Evolutionary conservation across 768 basidiomycete genomes (phyloP).

Genomic region (Trametes cubensis): DNA sequence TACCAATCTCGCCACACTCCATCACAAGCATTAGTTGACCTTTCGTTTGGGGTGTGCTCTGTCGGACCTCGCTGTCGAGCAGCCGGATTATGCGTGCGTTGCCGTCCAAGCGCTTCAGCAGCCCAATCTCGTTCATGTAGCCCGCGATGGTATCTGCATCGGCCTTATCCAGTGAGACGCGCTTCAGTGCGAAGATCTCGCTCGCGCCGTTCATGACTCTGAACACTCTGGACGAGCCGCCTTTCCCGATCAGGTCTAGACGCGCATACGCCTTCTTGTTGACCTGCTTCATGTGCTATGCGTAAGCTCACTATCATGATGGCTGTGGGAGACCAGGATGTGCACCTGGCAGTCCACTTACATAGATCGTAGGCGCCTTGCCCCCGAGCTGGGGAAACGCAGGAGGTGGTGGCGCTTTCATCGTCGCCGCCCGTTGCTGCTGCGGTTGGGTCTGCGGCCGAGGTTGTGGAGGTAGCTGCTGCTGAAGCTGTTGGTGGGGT

Average conservation of each 20-base stretch:
- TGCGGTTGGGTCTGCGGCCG: conserved; percentile 1
- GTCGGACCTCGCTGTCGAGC: conserved; percentile 87
- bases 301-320: background rate
- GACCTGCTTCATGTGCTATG: conserved; percentile 44
- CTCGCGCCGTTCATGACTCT: conserved; percentile 79
- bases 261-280: conserved; percentile 85
- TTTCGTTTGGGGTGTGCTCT: conserved; percentile 68
- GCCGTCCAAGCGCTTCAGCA: conserved; percentile 92
- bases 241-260: conserved; percentile 88
- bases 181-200: conserved; percentile 89
- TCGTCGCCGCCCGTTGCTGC: background rate
- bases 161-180: conserved; percentile 85
- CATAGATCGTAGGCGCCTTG: conserved; percentile 12
- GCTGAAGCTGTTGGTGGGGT: conserved; percentile 12
- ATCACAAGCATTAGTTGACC: conserved; percentile 85
- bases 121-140: conserved; percentile 95
- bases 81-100: conserved; percentile 91
- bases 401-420: conserved; percentile 18
- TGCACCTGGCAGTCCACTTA: conserved; percentile 5
- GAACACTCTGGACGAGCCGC: conserved; percentile 95
- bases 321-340: background rate
- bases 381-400: background rate
- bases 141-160: conserved; percentile 88
- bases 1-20: conserved; percentile 89
- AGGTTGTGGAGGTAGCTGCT: background rate